A percentile compares a stretch with the other conserved stretches of the same genome.
phyloP scores from a whole-genome alignment of 2,329 filamentous ascomycete genomes.

The Talaromyces pinophilus region DNA sequence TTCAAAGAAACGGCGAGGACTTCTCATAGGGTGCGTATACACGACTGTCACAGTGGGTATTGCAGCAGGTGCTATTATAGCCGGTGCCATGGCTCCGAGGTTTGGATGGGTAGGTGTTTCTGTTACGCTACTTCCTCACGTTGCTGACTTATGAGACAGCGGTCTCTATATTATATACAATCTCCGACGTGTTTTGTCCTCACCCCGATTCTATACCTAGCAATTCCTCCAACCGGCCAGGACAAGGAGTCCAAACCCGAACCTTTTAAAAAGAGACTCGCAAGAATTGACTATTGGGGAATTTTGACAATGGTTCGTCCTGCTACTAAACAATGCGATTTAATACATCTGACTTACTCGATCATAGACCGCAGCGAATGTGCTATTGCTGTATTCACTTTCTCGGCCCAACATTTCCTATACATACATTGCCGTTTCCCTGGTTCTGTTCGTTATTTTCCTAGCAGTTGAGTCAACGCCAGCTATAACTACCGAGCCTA shows the following conservation, averaged over 20 bases:
- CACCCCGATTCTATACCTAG: constrained; percentile 64
- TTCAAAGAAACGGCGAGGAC: constrained; percentile 65
- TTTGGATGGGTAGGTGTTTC: constrained; percentile 67
- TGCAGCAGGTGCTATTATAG: constrained; percentile 52
- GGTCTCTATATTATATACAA: constrained; percentile 72
- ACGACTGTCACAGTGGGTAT: constrained; percentile 71
- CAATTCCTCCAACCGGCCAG: constrained; percentile 58
- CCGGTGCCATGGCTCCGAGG: constrained; percentile 62
- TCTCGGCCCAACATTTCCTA: constrained; percentile 63
- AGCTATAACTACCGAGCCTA: constrained; percentile 60
- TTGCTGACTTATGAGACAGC: constrained; percentile 47
- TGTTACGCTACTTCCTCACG: not conserved
- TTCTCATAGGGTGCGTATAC: constrained; percentile 75
- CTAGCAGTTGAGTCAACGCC: constrained; percentile 64
- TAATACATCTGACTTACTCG: not conserved
- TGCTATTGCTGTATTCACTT: constrained; percentile 71
- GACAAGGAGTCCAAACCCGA: constrained; percentile 42
- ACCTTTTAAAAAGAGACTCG: constrained; percentile 43
- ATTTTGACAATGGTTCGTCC: constrained; percentile 62
- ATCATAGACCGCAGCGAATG: constrained; percentile 61
- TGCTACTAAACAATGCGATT: not conserved
- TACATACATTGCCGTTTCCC: constrained; percentile 62
- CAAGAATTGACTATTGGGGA: constrained; percentile 72
- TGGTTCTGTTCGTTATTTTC: constrained; percentile 59
- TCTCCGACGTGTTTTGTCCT: constrained; percentile 63